Percentiles rank a stretch among this genome's conserved stretches.
Conservation (phyloP, 441 rosid species). For the Populus hybrid region DNA sequence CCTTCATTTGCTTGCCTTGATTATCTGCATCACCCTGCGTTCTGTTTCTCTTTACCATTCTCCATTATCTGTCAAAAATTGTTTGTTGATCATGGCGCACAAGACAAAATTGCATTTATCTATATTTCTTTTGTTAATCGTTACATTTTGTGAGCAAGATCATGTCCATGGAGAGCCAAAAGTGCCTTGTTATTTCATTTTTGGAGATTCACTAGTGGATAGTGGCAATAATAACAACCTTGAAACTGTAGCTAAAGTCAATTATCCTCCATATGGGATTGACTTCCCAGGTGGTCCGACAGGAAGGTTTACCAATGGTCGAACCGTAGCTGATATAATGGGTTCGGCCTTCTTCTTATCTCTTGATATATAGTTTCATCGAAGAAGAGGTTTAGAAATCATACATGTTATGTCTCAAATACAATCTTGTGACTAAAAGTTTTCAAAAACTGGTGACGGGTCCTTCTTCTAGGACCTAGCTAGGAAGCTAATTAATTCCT, state of each 20-base stretch:
- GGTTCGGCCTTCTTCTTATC: constrained; percentile 9
- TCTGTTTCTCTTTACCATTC: background rate
- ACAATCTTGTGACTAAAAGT: background rate
- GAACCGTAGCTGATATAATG: constrained; percentile 26
- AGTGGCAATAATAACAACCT: constrained; percentile 43
- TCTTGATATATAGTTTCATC: background rate
- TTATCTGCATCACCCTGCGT: no score
- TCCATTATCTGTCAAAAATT: background rate
- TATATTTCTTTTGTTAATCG: background rate
- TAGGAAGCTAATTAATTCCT: background rate
- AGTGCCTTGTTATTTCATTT: constrained; percentile 45
- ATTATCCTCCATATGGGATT: constrained; percentile 37
- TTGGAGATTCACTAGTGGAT: constrained; percentile 43
- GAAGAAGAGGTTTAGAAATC: background rate
- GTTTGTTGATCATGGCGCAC: constrained; percentile 2
- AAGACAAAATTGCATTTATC: background rate
- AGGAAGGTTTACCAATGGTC: constrained; percentile 42
- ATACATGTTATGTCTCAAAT: background rate
- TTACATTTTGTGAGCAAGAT: background rate
- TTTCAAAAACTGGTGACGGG: background rate
- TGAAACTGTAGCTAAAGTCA: constrained; percentile 22
- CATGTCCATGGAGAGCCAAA: constrained; percentile 8
- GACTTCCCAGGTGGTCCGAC: constrained; percentile 36
- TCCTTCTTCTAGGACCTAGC: background rate
- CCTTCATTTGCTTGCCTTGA: background rate